phyloP scores from a whole-genome alignment of 116 monocot genomes.

The Dioscorea cayenensis region DNA sequence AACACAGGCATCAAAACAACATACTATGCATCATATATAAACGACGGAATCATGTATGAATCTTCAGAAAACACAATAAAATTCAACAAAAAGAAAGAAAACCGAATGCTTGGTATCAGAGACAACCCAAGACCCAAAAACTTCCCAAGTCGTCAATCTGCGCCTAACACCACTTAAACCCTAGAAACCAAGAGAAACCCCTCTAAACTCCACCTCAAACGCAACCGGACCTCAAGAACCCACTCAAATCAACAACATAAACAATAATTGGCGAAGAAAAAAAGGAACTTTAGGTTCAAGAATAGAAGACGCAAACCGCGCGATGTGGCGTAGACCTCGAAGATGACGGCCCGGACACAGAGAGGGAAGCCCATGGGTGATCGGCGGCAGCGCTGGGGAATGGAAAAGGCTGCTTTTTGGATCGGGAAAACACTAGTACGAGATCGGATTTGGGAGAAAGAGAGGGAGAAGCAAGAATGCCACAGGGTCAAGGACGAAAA shows the following conservation, averaged over 20 bases:
- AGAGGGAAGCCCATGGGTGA: slow-evolving; percentile 20
- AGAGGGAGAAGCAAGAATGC: no score
- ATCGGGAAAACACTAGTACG: neutral
- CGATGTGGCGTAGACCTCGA: slow-evolving; percentile 34
- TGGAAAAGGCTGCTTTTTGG: neutral
- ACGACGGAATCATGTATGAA: no score
- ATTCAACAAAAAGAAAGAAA: no score
- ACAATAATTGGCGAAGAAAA: neutral
- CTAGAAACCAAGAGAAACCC: neutral
- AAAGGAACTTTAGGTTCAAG: neutral
- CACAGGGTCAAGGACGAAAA: no score
- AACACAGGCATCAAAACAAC: no score
- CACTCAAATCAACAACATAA: neutral
- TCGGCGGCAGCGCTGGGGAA: neutral
- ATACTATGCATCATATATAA: no score
- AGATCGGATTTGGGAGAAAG: neutral
- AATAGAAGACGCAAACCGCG: slow-evolving; percentile 22
- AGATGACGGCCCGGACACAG: slow-evolving; percentile 20
- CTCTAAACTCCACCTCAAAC: neutral
- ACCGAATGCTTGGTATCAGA: neutral
- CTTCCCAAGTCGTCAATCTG: neutral
- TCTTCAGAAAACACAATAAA: no score
- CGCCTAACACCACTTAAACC: neutral
- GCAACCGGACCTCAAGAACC: neutral
- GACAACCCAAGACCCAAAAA: neutral